Percentiles rank a stretch among this genome's conserved stretches.
Evolutionary conservation across 768 basidiomycete genomes (phyloP).

Genomic region (Neoboletus brunneissimus): DNA sequence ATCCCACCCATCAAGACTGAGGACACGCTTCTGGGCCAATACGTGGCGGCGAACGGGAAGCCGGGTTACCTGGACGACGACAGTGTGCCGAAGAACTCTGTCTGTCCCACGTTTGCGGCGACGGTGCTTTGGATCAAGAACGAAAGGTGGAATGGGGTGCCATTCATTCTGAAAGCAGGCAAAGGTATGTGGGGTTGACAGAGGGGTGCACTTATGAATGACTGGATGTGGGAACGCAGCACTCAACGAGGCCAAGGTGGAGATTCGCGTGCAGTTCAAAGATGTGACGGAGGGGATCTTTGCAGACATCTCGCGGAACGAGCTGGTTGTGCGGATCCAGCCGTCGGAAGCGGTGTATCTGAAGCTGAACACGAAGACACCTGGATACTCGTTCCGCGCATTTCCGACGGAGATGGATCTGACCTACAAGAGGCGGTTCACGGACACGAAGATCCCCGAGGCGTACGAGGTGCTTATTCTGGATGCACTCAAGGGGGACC

Average conservation of each 20-base stretch:
- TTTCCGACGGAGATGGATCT: slow-evolving; percentile 98
- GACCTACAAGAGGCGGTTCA: slow-evolving; percentile 94
- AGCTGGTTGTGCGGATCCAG: slow-evolving; percentile 96
- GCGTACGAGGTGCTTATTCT: slow-evolving; percentile 95
- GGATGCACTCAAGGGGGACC: slow-evolving; percentile 95
- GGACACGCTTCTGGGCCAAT: slow-evolving; percentile 93
- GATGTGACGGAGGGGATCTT: slow-evolving; percentile 97
- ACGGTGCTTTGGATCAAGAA: slow-evolving; percentile 90
- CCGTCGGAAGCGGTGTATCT: slow-evolving; percentile 96
- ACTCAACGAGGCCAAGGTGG: slow-evolving; percentile 97
- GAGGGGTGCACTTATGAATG: slow-evolving; percentile 10
- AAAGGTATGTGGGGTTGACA: slow-evolving; percentile 63
- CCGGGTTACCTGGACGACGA: slow-evolving; percentile 99
- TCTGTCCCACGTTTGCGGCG: slow-evolving; percentile 93
- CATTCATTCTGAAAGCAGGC: slow-evolving; percentile 96
- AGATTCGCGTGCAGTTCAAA: slow-evolving; percentile 97
- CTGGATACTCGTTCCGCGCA: slow-evolving; percentile 85
- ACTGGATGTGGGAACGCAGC: slow-evolving; percentile 45
- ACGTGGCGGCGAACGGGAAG: slow-evolving; percentile 83
- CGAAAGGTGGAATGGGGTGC: slow-evolving; percentile 97
- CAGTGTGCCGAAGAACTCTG: slow-evolving; percentile 88
- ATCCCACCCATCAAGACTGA: slow-evolving; percentile 77
- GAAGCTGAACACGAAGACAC: slow-evolving; percentile 94
- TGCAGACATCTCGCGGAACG: slow-evolving; percentile 93
- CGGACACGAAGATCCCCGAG: slow-evolving; percentile 89